phyloP scores from a whole-genome alignment of 2,329 filamentous ascomycete genomes.

The Cytospora chrysosperma region DNA sequence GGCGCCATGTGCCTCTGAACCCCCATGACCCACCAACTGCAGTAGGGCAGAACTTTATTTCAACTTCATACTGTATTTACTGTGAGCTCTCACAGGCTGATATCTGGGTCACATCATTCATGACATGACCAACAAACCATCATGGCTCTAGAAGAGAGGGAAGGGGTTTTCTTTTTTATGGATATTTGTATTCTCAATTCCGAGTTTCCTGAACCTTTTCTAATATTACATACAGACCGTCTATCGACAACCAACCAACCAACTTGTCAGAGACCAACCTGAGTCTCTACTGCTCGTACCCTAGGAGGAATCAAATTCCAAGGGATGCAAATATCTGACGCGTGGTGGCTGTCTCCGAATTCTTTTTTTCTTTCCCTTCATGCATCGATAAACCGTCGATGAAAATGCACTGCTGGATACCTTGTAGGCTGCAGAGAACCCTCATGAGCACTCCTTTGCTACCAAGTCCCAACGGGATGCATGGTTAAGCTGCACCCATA shows the following conservation, averaged over 20 bases:
- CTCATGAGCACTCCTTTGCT: not conserved
- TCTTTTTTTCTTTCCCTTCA: not conserved
- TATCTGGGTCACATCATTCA: not conserved
- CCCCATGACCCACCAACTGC: not conserved
- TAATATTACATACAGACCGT: not conserved
- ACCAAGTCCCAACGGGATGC: not conserved
- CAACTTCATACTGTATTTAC: not conserved
- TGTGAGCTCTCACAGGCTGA: too few relatives aligned
- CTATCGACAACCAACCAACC: not conserved
- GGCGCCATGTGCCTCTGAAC: not conserved
- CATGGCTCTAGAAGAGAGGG: not conserved
- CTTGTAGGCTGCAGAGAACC: not conserved
- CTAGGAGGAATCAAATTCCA: not conserved
- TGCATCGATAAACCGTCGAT: not conserved
- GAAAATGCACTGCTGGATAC: not conserved
- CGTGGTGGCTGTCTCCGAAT: not conserved
- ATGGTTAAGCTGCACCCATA: not conserved
- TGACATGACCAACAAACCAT: not conserved
- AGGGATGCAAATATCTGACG: not conserved
- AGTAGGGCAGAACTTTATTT: conserved; percentile 4
- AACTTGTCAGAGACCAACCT: not conserved
- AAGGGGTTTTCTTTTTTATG: too few relatives aligned
- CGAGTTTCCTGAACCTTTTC: not conserved
- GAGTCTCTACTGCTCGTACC: not conserved
- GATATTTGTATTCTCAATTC: too few relatives aligned